Base-by-base conservation (phyloP, 2,329 filamentous ascomycete genomes). In the Talaromyces piceae region DNA sequence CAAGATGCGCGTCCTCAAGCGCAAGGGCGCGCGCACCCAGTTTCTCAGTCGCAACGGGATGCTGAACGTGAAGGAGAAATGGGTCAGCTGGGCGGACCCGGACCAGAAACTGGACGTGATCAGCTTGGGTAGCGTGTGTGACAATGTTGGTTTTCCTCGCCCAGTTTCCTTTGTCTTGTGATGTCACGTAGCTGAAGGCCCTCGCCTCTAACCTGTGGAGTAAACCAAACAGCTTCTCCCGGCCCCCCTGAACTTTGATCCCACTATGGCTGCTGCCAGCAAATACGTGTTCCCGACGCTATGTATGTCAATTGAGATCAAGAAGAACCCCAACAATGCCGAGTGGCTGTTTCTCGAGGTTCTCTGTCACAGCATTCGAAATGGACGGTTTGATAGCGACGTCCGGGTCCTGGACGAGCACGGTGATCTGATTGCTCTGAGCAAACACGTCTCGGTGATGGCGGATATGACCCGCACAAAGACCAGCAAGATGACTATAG, bases 221-320 rank as follows among this genome's bases (percentile, higher is more conserved):
- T 25, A n/a, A n/a, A n/a, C n/a, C n/a, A n/a, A n/a, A 13, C 26
- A 52, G 50, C 28, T 52, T 13, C 50, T 52, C 22, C 50, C 50
- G 3, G 45, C 50, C 5, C 50, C 50, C 22, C 45, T 52, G n/a
- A 52, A 52, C 27, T 52, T 37, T 28, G 50, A 52, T 39, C 50
- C 50, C 11, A 48, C 45, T 20, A 52, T 52, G 50, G 33, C 50
- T 16, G 23, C 43, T 23, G 26, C 41, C 12, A 47, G 28, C 26
- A 52, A 52, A 37, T 52, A 45, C 50, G 37, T 52, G 25, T 52
- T 52, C 37, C 50, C 50, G 16, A 52, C 50, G 3, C 12, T 52
- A 45, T 47, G 26, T 12, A 44, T 52, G 50, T 52, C 50, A 2
- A 13, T 52, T 5, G 50, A 52, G 45, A 44, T 52, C 6, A 52